Evolutionary conservation across 768 basidiomycete species (phyloP).

Genomic region (Naganishia kalamii): DNA sequence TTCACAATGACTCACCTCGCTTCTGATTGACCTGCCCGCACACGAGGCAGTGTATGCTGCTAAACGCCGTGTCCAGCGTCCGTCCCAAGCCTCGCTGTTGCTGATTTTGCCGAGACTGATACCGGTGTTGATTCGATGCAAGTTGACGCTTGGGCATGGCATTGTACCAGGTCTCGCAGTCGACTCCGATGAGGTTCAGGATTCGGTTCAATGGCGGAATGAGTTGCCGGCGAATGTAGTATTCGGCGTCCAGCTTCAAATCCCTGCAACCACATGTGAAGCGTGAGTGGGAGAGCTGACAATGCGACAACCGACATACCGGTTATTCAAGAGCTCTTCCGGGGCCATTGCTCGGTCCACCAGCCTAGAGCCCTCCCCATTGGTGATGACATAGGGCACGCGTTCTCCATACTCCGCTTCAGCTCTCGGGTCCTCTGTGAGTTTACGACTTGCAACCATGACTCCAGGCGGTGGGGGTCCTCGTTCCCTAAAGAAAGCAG

Average conservation of each 20-base stretch:
- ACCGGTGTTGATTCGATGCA: slow-evolving; percentile 11
- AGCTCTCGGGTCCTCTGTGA: slow-evolving; percentile 66
- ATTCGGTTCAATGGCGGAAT: slow-evolving; percentile 86
- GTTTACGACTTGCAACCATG: slow-evolving; percentile 69
- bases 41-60: slow-evolving; percentile 23
- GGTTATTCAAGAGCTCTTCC: slow-evolving; percentile 59
- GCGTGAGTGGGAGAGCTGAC: background rate
- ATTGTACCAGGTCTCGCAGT: slow-evolving; percentile 77
- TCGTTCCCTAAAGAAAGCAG: slow-evolving; percentile 58
- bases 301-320: slow-evolving; percentile 49
- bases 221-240: slow-evolving; percentile 80
- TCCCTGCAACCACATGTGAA: slow-evolving; percentile 50
- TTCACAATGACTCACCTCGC: background rate
- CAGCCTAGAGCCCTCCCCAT: slow-evolving; percentile 59
- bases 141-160: slow-evolving; percentile 61
- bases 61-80: slow-evolving; percentile 21
- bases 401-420: slow-evolving; percentile 91
- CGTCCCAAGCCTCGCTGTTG: slow-evolving; percentile 4
- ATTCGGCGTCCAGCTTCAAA: slow-evolving; percentile 70
- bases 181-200: slow-evolving; percentile 83
- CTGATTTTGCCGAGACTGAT: background rate
- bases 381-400: slow-evolving; percentile 78
- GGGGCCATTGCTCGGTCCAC: slow-evolving; percentile 73
- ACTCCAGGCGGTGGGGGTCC: slow-evolving; percentile 86
- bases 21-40: slow-evolving; percentile 19